Percentiles rank a stretch among this genome's conserved stretches.
Evolutionary conservation across 495 filamentous ascomycete species (phyloP).

Genomic region (Aspergillus wentii): DNA sequence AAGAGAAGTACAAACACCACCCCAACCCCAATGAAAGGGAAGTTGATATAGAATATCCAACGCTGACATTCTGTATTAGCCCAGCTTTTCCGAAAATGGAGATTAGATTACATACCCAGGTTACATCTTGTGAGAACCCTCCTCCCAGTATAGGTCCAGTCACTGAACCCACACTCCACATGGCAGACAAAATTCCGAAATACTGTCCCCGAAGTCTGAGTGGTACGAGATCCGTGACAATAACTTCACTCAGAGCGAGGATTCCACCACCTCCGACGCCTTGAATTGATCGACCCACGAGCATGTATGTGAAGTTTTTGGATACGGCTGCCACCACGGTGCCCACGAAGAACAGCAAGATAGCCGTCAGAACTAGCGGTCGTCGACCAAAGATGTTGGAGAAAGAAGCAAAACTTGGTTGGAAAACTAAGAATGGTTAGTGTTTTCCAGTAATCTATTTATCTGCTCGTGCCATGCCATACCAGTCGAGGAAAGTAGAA

Average conservation of each 20-base stretch:
- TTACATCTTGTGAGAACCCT: conserved; percentile 58
- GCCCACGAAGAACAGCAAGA: conserved; percentile 52
- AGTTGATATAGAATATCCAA: conserved; percentile 48
- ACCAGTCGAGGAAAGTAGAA: conserved; percentile 44
- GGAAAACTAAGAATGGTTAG: too few relatives aligned
- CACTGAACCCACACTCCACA: conserved; percentile 65
- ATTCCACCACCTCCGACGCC: conserved; percentile 70
- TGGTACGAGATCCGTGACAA: conserved; percentile 63
- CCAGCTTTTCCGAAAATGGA: too few relatives aligned
- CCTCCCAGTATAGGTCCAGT: conserved; percentile 65
- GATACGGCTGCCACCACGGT: conserved; percentile 52
- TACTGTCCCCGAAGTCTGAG: conserved; percentile 42
- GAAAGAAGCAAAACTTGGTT: conserved; percentile 36
- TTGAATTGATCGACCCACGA: conserved; percentile 62
- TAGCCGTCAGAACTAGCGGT: conserved; percentile 40
- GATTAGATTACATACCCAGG: conserved; percentile 48
- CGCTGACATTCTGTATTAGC: conserved; percentile 11
- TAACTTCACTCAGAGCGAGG: conserved; percentile 58
- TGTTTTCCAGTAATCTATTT: too few relatives aligned
- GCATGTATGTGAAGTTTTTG: conserved; percentile 59
- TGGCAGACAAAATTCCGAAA: conserved; percentile 45
- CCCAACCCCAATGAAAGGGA: conserved; percentile 44
- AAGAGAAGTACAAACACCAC: too few relatives aligned
- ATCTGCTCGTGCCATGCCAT: too few relatives aligned
- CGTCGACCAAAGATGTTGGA: conserved; percentile 40